These are phyloP conservation scores for Pseudocercospora crystallina DNA, from an alignment of 2,329 filamentous ascomycete genomes.

Conservation along the genomic window DNA sequence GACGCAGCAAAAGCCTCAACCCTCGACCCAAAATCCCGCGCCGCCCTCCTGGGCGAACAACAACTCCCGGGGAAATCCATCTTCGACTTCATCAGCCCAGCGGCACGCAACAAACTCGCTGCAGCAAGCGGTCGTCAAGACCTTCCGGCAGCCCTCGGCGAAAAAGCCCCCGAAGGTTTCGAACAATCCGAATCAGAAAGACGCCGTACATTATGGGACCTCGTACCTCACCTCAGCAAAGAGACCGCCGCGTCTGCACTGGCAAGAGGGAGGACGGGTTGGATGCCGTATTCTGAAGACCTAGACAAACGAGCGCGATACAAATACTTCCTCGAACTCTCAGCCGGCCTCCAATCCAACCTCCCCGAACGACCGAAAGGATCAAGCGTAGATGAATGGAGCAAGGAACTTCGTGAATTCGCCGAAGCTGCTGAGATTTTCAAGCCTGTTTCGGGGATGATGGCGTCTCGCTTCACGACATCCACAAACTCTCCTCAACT, in stretches of 20 bases:
- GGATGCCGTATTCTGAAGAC: slow-evolving; percentile 83
- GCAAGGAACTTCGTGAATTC: slow-evolving; percentile 78
- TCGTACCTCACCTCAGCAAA: slow-evolving; percentile 47
- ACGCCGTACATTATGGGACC: slow-evolving; percentile 53
- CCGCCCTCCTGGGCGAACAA: slow-evolving; percentile 76
- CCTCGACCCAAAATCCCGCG: slow-evolving; percentile 73
- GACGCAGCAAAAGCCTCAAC: slow-evolving; percentile 76
- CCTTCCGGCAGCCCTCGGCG: slow-evolving; percentile 74
- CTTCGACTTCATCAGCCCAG: slow-evolving; percentile 84
- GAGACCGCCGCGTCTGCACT: slow-evolving; percentile 47
- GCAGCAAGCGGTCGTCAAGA: slow-evolving; percentile 71
- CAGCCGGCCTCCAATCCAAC: slow-evolving; percentile 61
- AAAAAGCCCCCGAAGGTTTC: slow-evolving; percentile 66
- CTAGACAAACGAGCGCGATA: slow-evolving; percentile 78
- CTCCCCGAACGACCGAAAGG: slow-evolving; percentile 58
- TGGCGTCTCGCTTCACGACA: slow-evolving; percentile 90
- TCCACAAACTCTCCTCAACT: slow-evolving; percentile 50
- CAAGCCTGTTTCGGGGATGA: slow-evolving; percentile 84
- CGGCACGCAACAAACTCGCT: slow-evolving; percentile 74
- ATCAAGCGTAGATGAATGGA: slow-evolving; percentile 69
- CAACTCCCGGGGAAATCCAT: slow-evolving; percentile 87
- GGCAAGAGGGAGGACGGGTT: slow-evolving; percentile 56
- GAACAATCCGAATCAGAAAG: slow-evolving; percentile 63
- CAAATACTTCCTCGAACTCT: slow-evolving; percentile 74
- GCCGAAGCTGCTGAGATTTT: slow-evolving; percentile 74